A percentile compares a stretch with the other conserved stretches of the same genome.
These are phyloP conservation scores for Gossypium turneri DNA, from an alignment of 345 rosid species.

Conservation along the genomic window DNA sequence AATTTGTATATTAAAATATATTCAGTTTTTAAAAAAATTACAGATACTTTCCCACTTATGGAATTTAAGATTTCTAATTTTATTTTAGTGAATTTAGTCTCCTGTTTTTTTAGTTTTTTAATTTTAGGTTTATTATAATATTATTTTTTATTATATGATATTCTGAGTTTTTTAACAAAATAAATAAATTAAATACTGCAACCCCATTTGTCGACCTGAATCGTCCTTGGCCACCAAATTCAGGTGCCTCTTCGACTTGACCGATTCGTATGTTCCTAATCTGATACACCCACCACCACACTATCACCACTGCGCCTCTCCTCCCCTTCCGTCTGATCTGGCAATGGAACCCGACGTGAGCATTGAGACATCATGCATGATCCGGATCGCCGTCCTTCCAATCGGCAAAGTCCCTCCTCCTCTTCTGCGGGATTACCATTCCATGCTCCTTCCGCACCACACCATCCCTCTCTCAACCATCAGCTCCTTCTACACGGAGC, in stretches of 20 bases:
- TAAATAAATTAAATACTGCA: not conserved
- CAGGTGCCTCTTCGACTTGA: not conserved
- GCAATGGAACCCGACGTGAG: slow-evolving; percentile 96
- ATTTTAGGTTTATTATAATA: no score
- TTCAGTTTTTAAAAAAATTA: no score
- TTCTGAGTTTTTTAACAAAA: not conserved
- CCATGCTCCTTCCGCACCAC: slow-evolving; percentile 76
- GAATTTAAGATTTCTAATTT: no score
- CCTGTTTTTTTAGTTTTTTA: no score
- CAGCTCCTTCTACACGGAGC: slow-evolving; percentile 95
- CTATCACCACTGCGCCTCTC: slow-evolving; percentile 15
- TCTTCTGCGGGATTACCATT: slow-evolving; percentile 74
- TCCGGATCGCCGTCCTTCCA: slow-evolving; percentile 88
- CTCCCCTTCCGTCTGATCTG: slow-evolving; percentile 24
- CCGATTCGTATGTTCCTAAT: slow-evolving; percentile 15
- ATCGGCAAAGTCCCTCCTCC: slow-evolving; percentile 65
- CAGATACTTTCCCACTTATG: no score
- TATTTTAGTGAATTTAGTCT: no score
- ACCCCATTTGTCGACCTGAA: not conserved
- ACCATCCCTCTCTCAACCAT: slow-evolving; percentile 78
- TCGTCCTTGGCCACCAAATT: not conserved
- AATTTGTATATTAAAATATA: no score
- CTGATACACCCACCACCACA: slow-evolving; percentile 22
- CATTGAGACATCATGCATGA: slow-evolving; percentile 84
- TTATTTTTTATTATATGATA: no score